Base-by-base conservation (phyloP, 2,329 filamentous ascomycete species). In the Venturia carpophila region DNA sequence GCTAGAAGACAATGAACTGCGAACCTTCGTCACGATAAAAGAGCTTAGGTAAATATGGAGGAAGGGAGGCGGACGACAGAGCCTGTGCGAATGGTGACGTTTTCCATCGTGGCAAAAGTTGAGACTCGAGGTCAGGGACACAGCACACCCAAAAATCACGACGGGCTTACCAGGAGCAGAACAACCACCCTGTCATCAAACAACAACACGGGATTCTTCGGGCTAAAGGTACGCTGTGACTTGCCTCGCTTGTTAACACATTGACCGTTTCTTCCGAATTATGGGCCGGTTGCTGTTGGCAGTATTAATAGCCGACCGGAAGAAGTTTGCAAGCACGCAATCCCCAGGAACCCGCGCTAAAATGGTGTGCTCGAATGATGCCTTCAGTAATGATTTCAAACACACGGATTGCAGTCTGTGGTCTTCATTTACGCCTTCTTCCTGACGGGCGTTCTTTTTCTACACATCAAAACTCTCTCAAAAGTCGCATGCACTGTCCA, bases 301-400 rank as follows among this genome's bases (percentile, higher is more conserved):
- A 21, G 52, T 37, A 58, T 58, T 58, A 37, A n/a, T 58, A 58
- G 37, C 52, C 52, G 30, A 19, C 4, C 27, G 27, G 52, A 30
- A 37, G 30, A 37, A 58, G 30, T 37, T 37, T 58, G 52, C 24
- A 37, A 58, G 27, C 30, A 37, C 52, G 52, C 30, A 37, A 58
- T 58, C 27, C 27, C 37, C 27, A 58, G 27, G 17, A 37, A 42
- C 37, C 37, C 60, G 60, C 34, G 60, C 60, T 61, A 61, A 60
- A 60, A 60, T 60, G 34, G 56, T 42, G 56, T 60, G 60, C 60
- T 61, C 42, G 60, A 43, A 42, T 42, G 42, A 42, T 42, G 39
- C 60, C 42, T 61, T 61, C 60, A 42, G 24, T 37, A 45, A 61
- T 45, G 60, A 61, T 61, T 61, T 61, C 60, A 45, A 61, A 61